Base-by-base conservation (phyloP, 1,284 basidiomycete genomes). In the Cutaneotrichosporon sp. region DNA sequence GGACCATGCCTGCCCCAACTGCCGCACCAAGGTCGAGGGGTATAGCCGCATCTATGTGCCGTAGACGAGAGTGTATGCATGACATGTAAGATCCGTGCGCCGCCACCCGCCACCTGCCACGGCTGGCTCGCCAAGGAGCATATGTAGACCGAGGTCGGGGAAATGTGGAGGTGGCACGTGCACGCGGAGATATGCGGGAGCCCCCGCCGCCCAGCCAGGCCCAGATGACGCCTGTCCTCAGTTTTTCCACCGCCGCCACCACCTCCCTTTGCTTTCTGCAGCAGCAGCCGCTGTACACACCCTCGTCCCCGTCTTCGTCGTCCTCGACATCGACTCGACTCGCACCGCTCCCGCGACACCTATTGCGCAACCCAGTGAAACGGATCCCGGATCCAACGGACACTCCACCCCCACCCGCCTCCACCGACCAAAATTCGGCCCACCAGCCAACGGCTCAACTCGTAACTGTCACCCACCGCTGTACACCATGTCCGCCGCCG, bases 1-100 rank as follows among this genome's bases (percentile, higher is more conserved):
- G 43, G 71, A 78, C 47, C 78, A 80, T 59, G 69, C 71, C 61
- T 80, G 79, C 58, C 78, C 78, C 29, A 64, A 64, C 58, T 67
- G 66, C 58, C 66, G 66, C 29, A 64, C 66, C 24, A 67, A 67
- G 63, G 73, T 78, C 11, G 76, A 77, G 8, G 76, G 76, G 4
- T 78, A 72, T 59, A 75, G 73, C 54, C 63, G 75, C 14, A 73
- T 78, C 25, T 78, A 70, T 52, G 65, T 78, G 27, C 76, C 76
- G 33, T 74, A 53, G 51, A n/a, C n/a, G n/a, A n/a, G n/a, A 33
- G 53, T 43, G 50, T 52, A 52, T 33, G 36, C 29, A 45, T 51
- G 27, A 25, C 4, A 11, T 47, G 45, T 24, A 16, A 2, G 20
- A 27, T 25, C n/a, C n/a, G 25, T 47, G 4, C 9, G 16, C 16